phyloP scores from a whole-genome alignment of 2,329 filamentous ascomycete genomes.

The Zymoseptoria passerinii region DNA sequence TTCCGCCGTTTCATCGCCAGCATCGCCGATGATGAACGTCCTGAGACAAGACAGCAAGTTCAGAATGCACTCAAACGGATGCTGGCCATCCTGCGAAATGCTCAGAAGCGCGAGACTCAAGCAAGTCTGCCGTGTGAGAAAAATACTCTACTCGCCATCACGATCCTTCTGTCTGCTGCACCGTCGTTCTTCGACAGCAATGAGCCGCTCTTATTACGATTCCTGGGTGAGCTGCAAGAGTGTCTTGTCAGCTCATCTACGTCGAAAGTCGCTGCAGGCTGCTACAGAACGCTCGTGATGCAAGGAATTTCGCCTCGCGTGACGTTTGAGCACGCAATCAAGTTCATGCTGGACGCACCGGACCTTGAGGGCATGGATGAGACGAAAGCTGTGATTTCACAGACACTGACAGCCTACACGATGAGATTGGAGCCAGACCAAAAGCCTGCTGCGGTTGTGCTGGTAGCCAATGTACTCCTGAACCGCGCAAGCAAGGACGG shows the following conservation, averaged over 20 bases:
- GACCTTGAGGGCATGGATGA: slow-evolving; percentile 72
- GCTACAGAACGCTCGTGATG: slow-evolving; percentile 75
- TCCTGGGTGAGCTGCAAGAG: slow-evolving; percentile 73
- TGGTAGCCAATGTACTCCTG: slow-evolving; percentile 71
- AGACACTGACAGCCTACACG: slow-evolving; percentile 68
- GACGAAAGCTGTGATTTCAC: slow-evolving; percentile 60
- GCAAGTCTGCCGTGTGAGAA: slow-evolving; percentile 82
- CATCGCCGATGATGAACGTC: slow-evolving; percentile 45
- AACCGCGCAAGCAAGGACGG: slow-evolving; percentile 58
- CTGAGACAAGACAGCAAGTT: slow-evolving; percentile 58
- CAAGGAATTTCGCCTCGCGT: slow-evolving; percentile 61
- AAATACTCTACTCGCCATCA: slow-evolving; percentile 80
- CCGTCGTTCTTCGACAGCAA: slow-evolving; percentile 54
- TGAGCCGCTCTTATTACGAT: slow-evolving; percentile 66
- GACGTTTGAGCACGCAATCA: slow-evolving; percentile 61
- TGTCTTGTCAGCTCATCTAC: slow-evolving; percentile 76
- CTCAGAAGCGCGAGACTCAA: slow-evolving; percentile 66
- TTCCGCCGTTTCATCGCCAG: slow-evolving; percentile 83
- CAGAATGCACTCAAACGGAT: slow-evolving; percentile 77
- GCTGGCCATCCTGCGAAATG: slow-evolving; percentile 66
- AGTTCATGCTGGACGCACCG: slow-evolving; percentile 57
- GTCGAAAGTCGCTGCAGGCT: slow-evolving; percentile 82
- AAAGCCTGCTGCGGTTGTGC: slow-evolving; percentile 56
- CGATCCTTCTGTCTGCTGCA: slow-evolving; percentile 76
- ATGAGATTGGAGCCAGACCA: slow-evolving; percentile 34